Conservation (phyloP, 1,139 yeast genomes). For the Blastobotrys arbuscula region DNA sequence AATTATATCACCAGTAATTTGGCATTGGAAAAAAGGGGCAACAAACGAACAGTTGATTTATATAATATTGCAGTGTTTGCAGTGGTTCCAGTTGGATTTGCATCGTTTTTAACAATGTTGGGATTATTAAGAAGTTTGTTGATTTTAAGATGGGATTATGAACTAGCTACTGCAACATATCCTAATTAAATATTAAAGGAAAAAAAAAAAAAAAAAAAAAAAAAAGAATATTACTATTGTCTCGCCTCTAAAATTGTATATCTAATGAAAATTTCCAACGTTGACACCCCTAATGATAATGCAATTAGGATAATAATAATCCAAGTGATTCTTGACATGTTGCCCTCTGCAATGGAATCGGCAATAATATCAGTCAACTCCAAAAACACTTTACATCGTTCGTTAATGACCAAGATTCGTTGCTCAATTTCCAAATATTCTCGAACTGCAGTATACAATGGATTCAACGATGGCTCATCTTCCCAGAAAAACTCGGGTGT, state of each 20-base stretch:
- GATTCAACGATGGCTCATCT: slow-evolving; percentile 90
- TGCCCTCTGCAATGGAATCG: slow-evolving; percentile 88
- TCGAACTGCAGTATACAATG: slow-evolving; percentile 80
- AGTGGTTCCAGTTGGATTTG: slow-evolving; percentile 93
- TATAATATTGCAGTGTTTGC: slow-evolving; percentile 91
- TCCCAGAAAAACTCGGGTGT: slow-evolving; percentile 98
- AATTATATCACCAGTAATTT: slow-evolving; percentile 85
- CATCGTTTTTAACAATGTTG: slow-evolving; percentile 88
- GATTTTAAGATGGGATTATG: slow-evolving; percentile 64
- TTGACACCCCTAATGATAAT: slow-evolving; percentile 66
- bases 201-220: not conserved
- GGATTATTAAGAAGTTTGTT: slow-evolving; percentile 69
- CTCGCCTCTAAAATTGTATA: slow-evolving; percentile 42
- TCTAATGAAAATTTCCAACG: slow-evolving; percentile 52
- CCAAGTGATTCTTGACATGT: slow-evolving; percentile 87
- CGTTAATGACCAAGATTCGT: slow-evolving; percentile 86
- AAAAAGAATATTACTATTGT: slow-evolving; percentile 2
- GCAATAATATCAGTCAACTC: slow-evolving; percentile 91
- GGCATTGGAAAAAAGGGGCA: slow-evolving; percentile 44
- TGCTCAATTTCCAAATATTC: slow-evolving; percentile 94
- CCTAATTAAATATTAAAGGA: not conserved
- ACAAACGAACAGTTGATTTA: slow-evolving; percentile 46
- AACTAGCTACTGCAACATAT: not conserved
- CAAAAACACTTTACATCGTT: slow-evolving; percentile 86
- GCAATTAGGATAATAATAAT: slow-evolving; percentile 81